phyloP scores from a whole-genome alignment of 2,329 filamentous ascomycete genomes.

The Penicillium sp. region DNA sequence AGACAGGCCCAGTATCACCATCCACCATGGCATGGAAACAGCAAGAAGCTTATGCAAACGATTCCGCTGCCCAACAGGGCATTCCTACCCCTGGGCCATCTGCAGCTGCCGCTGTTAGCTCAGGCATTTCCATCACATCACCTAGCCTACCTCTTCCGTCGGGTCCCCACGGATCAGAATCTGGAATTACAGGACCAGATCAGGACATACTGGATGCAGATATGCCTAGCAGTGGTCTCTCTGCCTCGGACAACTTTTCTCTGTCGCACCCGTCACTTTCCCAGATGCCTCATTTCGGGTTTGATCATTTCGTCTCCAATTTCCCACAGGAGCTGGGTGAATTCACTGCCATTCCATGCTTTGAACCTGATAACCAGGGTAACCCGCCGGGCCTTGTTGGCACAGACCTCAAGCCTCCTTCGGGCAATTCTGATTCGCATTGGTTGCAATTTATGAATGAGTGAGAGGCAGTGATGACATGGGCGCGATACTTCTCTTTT shows the following conservation, averaged over 20 bases:
- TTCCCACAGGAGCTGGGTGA: slow-evolving; percentile 46
- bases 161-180: slow-evolving; percentile 5
- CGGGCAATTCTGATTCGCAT: slow-evolving; percentile 28
- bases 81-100: slow-evolving; percentile 12
- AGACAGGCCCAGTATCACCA: slow-evolving; percentile 43
- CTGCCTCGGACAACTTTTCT: slow-evolving; percentile 32
- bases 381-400: slow-evolving; percentile 20
- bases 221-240: slow-evolving; percentile 25
- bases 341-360: slow-evolving; percentile 46
- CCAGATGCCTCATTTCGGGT: slow-evolving; percentile 39
- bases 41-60: slow-evolving; percentile 19
- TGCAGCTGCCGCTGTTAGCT: slow-evolving; percentile 18
- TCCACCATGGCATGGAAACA: slow-evolving; percentile 33
- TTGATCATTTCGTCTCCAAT: slow-evolving; percentile 46
- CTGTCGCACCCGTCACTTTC: slow-evolving; percentile 34
- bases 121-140: slow-evolving; percentile 28
- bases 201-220: slow-evolving; percentile 27
- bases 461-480: slow-evolving; percentile 15
- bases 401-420: slow-evolving; percentile 29
- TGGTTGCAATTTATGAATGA: slow-evolving; percentile 44
- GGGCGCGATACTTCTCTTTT: slow-evolving; percentile 5
- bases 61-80: slow-evolving; percentile 13
- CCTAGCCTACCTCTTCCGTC: slow-evolving; percentile 13
- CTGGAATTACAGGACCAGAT: slow-evolving; percentile 7
- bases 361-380: slow-evolving; percentile 38